phyloP scores from a whole-genome alignment of 2,329 filamentous ascomycete genomes.

The Stachybotrys chlorohalonatus region DNA sequence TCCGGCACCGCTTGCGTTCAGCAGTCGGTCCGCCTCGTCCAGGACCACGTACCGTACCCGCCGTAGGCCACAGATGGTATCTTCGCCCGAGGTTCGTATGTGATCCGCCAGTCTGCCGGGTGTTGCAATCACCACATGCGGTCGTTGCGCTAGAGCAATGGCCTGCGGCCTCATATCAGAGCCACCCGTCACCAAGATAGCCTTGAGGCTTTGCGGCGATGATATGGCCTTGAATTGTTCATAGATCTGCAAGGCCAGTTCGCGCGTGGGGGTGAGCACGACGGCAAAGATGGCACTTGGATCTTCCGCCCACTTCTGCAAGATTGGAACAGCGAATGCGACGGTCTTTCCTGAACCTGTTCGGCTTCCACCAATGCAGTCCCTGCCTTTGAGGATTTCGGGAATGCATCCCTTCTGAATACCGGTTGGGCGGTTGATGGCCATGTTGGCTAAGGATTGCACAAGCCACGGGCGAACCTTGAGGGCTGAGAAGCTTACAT shows the following conservation, averaged over 20 bases:
- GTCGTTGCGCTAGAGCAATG: conserved; percentile 68
- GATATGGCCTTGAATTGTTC: conserved; percentile 95
- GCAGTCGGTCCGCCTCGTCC: conserved; percentile 87
- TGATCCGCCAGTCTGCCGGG: conserved; percentile 91
- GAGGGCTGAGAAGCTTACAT: conserved; percentile 62
- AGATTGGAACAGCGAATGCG: conserved; percentile 86
- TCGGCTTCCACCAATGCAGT: conserved; percentile 89
- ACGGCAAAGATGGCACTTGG: conserved; percentile 86
- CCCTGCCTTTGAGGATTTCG: conserved; percentile 79
- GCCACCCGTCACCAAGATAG: conserved; percentile 83
- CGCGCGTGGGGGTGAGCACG: conserved; percentile 80
- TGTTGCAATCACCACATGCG: conserved; percentile 90
- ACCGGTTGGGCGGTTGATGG: conserved; percentile 79
- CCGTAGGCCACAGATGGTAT: conserved; percentile 74
- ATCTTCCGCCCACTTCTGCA: conserved; percentile 90
- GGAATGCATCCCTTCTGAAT: conserved; percentile 94
- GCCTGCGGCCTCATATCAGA: conserved; percentile 89
- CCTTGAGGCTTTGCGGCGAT: conserved; percentile 77
- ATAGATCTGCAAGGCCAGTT: conserved; percentile 90
- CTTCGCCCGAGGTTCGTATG: conserved; percentile 81
- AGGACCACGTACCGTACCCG: conserved; percentile 81
- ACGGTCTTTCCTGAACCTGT: conserved; percentile 98
- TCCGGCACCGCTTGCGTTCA: conserved; percentile 62
- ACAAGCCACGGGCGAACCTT: conserved; percentile 81
- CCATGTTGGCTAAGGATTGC: conserved; percentile 63